These are phyloP conservation scores for Blakeslea trispora DNA, from an alignment of 371 early-diverging fungal genomes.

Conservation along the genomic window DNA sequence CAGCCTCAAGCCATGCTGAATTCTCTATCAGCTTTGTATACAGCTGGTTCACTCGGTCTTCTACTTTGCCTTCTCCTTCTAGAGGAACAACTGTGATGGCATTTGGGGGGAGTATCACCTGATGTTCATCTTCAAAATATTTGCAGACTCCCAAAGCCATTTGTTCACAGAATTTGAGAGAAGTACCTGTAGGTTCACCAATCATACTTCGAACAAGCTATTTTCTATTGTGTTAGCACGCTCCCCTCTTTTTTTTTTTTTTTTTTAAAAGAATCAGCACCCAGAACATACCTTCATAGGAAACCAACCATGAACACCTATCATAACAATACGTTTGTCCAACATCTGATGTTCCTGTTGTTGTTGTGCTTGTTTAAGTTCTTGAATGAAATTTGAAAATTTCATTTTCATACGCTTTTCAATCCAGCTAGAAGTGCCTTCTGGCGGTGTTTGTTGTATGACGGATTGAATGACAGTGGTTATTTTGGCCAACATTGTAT, in stretches of 20 bases:
- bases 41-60: constrained; percentile 78
- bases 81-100: constrained; percentile 81
- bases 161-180: constrained; percentile 82
- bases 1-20: constrained; percentile 53
- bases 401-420: constrained; percentile 23
- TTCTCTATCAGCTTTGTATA: constrained; percentile 66
- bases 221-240: not conserved
- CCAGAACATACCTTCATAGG: constrained; percentile 62
- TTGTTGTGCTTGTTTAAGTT: constrained; percentile 22
- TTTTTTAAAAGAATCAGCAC: not conserved
- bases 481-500: constrained; percentile 5
- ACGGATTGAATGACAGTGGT: constrained; percentile 21
- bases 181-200: constrained; percentile 94
- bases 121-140: constrained; percentile 63
- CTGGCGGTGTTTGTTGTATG: constrained; percentile 15
- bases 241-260: not conserved
- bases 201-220: constrained; percentile 75
- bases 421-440: constrained; percentile 19
- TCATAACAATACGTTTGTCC: constrained; percentile 56
- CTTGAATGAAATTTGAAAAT: constrained; percentile 35
- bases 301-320: constrained; percentile 94
- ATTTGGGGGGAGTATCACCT: constrained; percentile 56
- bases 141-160: constrained; percentile 70
- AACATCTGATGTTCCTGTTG: constrained; percentile 16
- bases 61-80: constrained; percentile 89